Evolutionary conservation across 768 basidiomycete genomes (phyloP).

Genomic region (Tremella mesenterica): DNA sequence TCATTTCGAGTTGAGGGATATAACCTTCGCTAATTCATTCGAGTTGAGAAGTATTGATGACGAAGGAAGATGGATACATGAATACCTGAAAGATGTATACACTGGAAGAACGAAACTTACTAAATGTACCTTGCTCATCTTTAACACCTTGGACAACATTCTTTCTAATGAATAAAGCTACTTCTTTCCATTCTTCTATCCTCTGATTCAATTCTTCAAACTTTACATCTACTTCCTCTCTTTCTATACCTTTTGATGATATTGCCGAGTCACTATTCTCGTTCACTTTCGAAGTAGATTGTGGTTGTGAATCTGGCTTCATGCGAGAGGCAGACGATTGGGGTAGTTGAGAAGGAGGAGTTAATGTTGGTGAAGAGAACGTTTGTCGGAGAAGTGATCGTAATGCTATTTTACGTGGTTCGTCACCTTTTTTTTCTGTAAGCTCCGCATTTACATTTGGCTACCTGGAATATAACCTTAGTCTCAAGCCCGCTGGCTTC

Average conservation of each 20-base stretch:
- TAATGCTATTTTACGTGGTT: slow-evolving; percentile 16
- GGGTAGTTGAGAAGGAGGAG: slow-evolving; percentile 12
- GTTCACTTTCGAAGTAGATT: neutral
- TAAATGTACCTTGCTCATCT: slow-evolving; percentile 51
- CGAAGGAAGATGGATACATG: too few relatives aligned
- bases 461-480: too few relatives aligned
- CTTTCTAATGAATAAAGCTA: slow-evolving; percentile 62
- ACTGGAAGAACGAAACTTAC: slow-evolving; percentile 49
- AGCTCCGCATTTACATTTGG: too few relatives aligned
- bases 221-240: neutral
- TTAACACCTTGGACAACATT: slow-evolving; percentile 77
- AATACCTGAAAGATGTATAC: too few relatives aligned
- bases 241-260: too few relatives aligned
- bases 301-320: neutral
- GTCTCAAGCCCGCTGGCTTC: too few relatives aligned
- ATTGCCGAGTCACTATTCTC: neutral
- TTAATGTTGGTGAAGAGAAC: slow-evolving; percentile 35
- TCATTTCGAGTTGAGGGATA: too few relatives aligned
- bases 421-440: too few relatives aligned
- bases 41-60: too few relatives aligned
- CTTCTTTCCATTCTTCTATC: slow-evolving; percentile 55
- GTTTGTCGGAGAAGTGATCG: slow-evolving; percentile 25
- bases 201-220: slow-evolving; percentile 19
- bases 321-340: neutral
- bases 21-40: too few relatives aligned